Base-by-base conservation (phyloP, 257 asterid genomes). In the Thymus quinquecostatus region DNA sequence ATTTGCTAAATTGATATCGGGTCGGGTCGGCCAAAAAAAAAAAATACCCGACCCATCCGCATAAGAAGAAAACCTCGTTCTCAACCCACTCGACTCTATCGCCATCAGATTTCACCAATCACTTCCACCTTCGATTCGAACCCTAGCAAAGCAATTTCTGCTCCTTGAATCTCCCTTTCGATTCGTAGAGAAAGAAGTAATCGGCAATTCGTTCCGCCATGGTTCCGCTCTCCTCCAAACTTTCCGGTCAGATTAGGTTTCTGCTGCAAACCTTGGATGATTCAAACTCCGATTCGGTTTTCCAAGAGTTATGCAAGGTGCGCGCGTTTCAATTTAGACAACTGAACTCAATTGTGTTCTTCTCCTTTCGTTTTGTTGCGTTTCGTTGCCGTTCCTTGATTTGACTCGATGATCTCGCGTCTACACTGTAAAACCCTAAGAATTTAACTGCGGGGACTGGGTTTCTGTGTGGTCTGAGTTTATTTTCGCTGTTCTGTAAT, bases 251-350 rank as follows among this genome's bases (percentile, higher is more conserved):
- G 78, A 86, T 95, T 78, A 88, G 93, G 75, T 85, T 81, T 78
- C 80, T 92, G 81, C 90, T 95, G 5, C 86, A 82, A 70, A 78
- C 86, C 79, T 68, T 92, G 88, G 81, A 80, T 44, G 96, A 86
- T 73, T 86, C 98, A 82, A 86, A 95, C 81, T 83, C 91, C 56
- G 96, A 90, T 70, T 70, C 88, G 30, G 88, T 92, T 66, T 65
- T 88, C 61, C 85, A 82, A 48, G 96, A 92, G 62, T 95, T 95
- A 45, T 72, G 86, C 80, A 81, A 89, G 97, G 99, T 85, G 49
- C 51, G 11, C 44, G 5, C 12, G 28, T 71, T 38, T 34, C 33
- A 64, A 61, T 53, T 71, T 45, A 28, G 43, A n/a, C 3, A 32
- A 4, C 30, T 33, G 56, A 41, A 41, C 38, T 48, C 14, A 50